Base-by-base conservation (phyloP, 1,139 yeast genomes). In the Saccharomyces hybrid region DNA sequence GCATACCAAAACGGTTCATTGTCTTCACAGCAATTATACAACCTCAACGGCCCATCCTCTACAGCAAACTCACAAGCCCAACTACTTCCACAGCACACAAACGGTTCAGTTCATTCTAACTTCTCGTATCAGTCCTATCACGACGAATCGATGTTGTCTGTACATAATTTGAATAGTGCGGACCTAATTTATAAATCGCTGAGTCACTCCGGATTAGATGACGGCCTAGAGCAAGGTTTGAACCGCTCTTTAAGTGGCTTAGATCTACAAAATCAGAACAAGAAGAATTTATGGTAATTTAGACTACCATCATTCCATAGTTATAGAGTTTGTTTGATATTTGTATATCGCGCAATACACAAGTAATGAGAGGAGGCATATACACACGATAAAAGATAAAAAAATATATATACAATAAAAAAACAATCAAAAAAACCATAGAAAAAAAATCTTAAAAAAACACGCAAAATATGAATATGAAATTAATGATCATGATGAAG, bases 51-150 rank as follows among this genome's bases (percentile, higher is more conserved):
- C 55, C 20, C 51, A 48, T 50, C 46, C 30, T 34, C 20, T 20
- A 20, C 55, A 49, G 46, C 49, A 53, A 48, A 49, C 55, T 7
- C 57, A 55, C 44, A 38, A 7, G 4, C 44, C 44, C 63, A 62
- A 30, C 53, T 69, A 49, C 57, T 60, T 4, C 66, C 70, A 4
- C 73, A 69, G 54, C 61, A 68, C 50, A 69, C 72, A 6, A 64
- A 67, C 50, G 70, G 71, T 3, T 67, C 71, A 6, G 57, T 65
- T 9, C 71, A 69, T 48, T 68, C 73, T 2, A 67, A 67, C 51
- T 66, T 62, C 42, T 68, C 72, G 2, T 50, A 63, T 25, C 70
- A 68, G 27, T 68, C 72, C 6, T 60, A 60, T 42, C 66, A 65
- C 51, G 69, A 65, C 49, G 67, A 62, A 23, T 44, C 47, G 8